A percentile compares a stretch with the other conserved stretches of the same genome.
Conservation (phyloP, 441 rosid genomes). For the Pelargonium myrrhifolium region DNA sequence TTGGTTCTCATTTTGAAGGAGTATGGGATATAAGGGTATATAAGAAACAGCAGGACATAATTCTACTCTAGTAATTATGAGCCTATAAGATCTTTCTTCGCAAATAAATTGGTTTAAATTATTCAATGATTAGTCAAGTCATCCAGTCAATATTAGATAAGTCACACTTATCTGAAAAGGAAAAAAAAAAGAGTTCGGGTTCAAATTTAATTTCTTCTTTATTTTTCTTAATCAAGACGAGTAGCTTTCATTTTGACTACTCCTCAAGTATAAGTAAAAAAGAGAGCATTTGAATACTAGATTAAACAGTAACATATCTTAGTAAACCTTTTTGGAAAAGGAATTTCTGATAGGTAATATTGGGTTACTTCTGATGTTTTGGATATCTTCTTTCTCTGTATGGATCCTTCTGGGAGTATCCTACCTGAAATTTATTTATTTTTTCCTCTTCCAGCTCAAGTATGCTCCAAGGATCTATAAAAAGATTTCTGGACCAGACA, state of each 20-base stretch:
- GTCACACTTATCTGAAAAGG: too few species aligned
- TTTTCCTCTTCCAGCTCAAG: constrained; percentile 37
- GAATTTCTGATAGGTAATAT: too few species aligned
- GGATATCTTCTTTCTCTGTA: too few species aligned
- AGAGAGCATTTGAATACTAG: background rate
- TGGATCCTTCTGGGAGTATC: background rate
- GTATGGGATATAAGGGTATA: background rate
- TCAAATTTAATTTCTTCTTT: background rate
- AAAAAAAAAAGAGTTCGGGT: background rate
- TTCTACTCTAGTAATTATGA: background rate
- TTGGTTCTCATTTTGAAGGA: background rate
- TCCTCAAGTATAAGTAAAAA: background rate
- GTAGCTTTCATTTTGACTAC: background rate
- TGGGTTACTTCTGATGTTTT: background rate
- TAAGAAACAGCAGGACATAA: background rate
- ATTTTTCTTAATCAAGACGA: background rate
- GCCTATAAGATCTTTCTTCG: background rate
- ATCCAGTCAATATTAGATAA: too few species aligned
- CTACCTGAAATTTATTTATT: background rate
- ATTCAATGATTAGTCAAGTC: too few species aligned
- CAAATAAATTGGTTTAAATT: background rate
- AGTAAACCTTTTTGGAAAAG: background rate
- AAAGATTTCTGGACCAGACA: constrained; percentile 51
- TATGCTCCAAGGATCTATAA: constrained; percentile 61
- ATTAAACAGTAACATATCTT: background rate